These are phyloP conservation scores for Penicillium digitatum DNA, from an alignment of 2,329 filamentous ascomycete species.

Conservation along the genomic window DNA sequence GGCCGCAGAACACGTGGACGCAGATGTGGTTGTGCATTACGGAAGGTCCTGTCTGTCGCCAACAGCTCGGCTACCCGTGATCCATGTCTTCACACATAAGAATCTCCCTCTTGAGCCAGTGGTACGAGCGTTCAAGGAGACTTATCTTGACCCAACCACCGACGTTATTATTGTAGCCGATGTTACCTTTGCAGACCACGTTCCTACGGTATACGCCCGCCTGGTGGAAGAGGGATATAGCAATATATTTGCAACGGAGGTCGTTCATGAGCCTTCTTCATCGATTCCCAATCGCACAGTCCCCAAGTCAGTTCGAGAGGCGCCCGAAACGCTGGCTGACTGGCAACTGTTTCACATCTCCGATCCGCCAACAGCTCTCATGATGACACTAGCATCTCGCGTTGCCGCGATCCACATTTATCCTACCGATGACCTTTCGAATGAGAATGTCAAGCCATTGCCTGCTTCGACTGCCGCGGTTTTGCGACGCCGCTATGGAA, in stretches of 20 bases:
- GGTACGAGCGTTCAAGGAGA: slow-evolving; percentile 59
- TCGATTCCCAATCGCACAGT: slow-evolving; percentile 79
- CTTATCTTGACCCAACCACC: slow-evolving; percentile 61
- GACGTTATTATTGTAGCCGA: slow-evolving; percentile 83
- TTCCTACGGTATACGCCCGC: slow-evolving; percentile 54
- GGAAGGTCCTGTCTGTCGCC: slow-evolving; percentile 88
- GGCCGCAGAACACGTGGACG: slow-evolving; percentile 86
- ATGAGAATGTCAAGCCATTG: slow-evolving; percentile 38
- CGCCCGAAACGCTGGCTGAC: slow-evolving; percentile 53
- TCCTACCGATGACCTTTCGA: slow-evolving; percentile 49
- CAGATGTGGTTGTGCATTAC: slow-evolving; percentile 91
- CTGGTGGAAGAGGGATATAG: slow-evolving; percentile 65
- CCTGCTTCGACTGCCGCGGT: slow-evolving; percentile 52
- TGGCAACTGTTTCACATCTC: slow-evolving; percentile 83
- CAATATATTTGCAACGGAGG: slow-evolving; percentile 63
- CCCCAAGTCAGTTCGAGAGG: slow-evolving; percentile 47
- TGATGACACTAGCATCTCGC: slow-evolving; percentile 81
- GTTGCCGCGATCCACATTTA: slow-evolving; percentile 76
- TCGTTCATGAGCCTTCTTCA: slow-evolving; percentile 74
- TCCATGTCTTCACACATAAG: slow-evolving; percentile 83
- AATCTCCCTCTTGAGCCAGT: slow-evolving; percentile 60
- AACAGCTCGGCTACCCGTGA: slow-evolving; percentile 77
- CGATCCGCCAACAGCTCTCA: slow-evolving; percentile 72
- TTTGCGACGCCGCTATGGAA: slow-evolving; percentile 81
- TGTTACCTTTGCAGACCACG: slow-evolving; percentile 76